Evolutionary conservation across 139 green algal genomes (phyloP), one percentile per base, ranked within the genome.

Genomic region (Micractinium conductrix): DNA sequence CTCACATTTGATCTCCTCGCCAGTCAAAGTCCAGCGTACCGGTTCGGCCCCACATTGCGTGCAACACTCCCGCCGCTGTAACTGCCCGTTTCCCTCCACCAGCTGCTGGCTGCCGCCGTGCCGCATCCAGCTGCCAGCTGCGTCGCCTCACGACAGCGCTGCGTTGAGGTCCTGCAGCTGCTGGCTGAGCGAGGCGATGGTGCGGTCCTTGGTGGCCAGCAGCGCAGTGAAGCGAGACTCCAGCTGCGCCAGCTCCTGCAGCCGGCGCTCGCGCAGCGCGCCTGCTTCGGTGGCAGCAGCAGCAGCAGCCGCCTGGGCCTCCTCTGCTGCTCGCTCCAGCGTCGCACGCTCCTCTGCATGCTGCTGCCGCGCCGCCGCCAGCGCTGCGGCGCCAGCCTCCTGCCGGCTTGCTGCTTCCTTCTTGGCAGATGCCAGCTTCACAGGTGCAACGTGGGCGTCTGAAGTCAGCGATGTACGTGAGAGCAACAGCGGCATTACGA

Each of bases 91-190:
- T n/a, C n/a, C n/a, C n/a, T n/a, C n/a, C n/a, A n/a, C n/a, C n/a
- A n/a, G n/a, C n/a, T n/a, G n/a, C n/a, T n/a, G n/a, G n/a, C n/a
- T n/a, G n/a, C n/a, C n/a, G n/a, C n/a, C n/a, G n/a, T n/a, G n/a
- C n/a, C n/a, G n/a, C n/a, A n/a, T n/a, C n/a, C n/a, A n/a, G n/a
- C n/a, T n/a, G n/a, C n/a, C n/a, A n/a, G n/a, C n/a, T n/a, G n/a
- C n/a, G n/a, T n/a, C 9, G 8, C 19, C 35, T 81, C 55, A 82
- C 8, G 76, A 71, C 58, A 82, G 48, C 53, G 40, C 78, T 0
- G 78, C 78, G n/a, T 85, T 69, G 38, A 85, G 69, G 40, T 79
- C 72, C 45, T 83, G 28, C 79, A 90, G 73, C 45, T 90, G 78
- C 53, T 78, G 33, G 4, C 45, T 74, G 48, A 90, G 72, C 24